Evolutionary conservation across 1,284 basidiomycete species (phyloP).

Genomic region (Cutaneotrichosporon sp.): DNA sequence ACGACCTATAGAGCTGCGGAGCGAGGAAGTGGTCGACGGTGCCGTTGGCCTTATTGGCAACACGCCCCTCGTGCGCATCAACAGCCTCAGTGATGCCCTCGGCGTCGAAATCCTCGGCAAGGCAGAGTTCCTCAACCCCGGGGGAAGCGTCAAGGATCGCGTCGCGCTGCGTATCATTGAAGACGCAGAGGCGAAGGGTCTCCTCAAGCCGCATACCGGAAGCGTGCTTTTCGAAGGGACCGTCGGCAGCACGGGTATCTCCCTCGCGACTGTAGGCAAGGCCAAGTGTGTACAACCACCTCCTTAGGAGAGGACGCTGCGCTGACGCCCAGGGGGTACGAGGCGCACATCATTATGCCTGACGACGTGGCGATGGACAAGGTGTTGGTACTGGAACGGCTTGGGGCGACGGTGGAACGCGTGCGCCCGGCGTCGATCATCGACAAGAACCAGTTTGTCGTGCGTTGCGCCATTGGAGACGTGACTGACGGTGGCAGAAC

Average conservation of each 20-base stretch:
- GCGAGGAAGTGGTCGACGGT: conserved; percentile 63
- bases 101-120: conserved; percentile 76
- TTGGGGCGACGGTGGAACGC: conserved; percentile 81
- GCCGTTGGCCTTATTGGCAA: conserved; percentile 87
- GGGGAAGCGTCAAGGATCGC: conserved; percentile 95
- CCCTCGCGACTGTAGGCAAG: conserved; percentile 82
- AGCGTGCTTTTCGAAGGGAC: conserved; percentile 97
- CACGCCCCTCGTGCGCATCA: conserved; percentile 87
- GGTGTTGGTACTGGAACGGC: conserved; percentile 67
- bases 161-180: conserved; percentile 89
- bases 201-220: conserved; percentile 78
- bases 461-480: conserved; percentile 20
- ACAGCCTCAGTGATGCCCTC: conserved; percentile 79
- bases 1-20: conserved; percentile 67
- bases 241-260: conserved; percentile 94
- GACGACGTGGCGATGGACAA: conserved; percentile 93
- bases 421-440: conserved; percentile 82
- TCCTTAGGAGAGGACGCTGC: not conserved
- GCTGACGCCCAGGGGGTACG: conserved; percentile 50
- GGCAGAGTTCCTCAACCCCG: conserved; percentile 77
- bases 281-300: conserved; percentile 60
- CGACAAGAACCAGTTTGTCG: conserved; percentile 82
- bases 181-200: conserved; percentile 79
- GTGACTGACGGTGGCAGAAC: conserved; percentile 55
- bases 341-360: conserved; percentile 74